Evolutionary conservation across 148 eudicot genomes (phyloP).

Genomic region (Vaccinium myrtillus): DNA sequence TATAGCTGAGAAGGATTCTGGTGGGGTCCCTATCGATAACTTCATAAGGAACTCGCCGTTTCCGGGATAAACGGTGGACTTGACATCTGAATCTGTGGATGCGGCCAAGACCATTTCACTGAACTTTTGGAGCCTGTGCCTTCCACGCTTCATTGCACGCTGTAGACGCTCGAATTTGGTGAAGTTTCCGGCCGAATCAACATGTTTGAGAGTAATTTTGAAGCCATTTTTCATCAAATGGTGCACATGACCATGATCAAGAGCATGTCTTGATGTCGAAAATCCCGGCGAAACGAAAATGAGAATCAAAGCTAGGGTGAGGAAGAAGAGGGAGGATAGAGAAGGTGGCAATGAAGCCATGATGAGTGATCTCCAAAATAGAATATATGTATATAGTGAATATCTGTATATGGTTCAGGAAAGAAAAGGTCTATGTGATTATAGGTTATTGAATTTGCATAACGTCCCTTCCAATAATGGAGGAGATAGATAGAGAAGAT

Average conservation of each 20-base stretch:
- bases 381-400: background rate
- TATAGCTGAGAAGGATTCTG: background rate
- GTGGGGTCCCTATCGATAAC: background rate
- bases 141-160: slow-evolving; percentile 10
- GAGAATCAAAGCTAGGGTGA: background rate
- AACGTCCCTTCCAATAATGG: slow-evolving; percentile 1
- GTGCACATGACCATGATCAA: background rate
- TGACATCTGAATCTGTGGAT: background rate
- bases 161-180: background rate
- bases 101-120: background rate
- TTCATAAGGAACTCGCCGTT: slow-evolving; percentile 5
- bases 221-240: background rate
- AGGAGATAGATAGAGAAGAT: background rate
- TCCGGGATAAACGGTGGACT: background rate
- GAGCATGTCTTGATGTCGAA: background rate
- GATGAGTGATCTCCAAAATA: background rate
- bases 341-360: background rate
- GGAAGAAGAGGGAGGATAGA: background rate
- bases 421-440: background rate
- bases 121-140: slow-evolving; percentile 8
- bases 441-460: background rate
- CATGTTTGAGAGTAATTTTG: background rate
- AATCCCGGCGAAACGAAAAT: background rate
- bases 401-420: background rate
- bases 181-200: background rate